Base-by-base conservation (phyloP, 768 basidiomycete species). In the Boletus tomentosulus region DNA sequence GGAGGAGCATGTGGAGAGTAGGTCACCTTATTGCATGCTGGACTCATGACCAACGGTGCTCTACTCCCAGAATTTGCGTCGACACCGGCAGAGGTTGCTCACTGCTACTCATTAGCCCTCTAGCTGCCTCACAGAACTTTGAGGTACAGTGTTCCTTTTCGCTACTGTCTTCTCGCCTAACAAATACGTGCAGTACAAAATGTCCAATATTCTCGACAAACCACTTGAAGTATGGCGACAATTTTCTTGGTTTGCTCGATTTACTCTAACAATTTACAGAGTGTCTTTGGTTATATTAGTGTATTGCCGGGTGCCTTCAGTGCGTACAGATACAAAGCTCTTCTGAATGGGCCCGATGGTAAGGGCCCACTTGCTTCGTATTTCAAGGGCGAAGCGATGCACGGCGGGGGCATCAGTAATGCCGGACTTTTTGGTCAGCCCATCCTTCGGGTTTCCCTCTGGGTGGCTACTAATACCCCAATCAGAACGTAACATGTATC, bases 1-100 rank as follows among this genome's bases (percentile, higher is more conserved):
- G 94, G 93, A 45, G 95, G 95, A 37, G 94, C 95, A 46, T 98
- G 95, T 69, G 95, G 95, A 75, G 95, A 98, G 85, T 92, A 65
- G 60, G 79, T 53, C 54, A 2, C 19, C 28, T 33, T 30, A 15
- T 50, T 27, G 16, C 37, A 45, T 47, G 12, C 47, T 50, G 33
- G 27, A 47, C 22, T 41, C 34, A 19, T 50, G 31, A 25, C 37
- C 4, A 48, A 59, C 44, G 13, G 53, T 31, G 7, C 38, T 28
- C 28, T 43, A 4, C 28, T 41, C 42, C 8, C 51, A 89, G 87
- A 62, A 92, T 92, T 50, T 90, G 89, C 59, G 89, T 92, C 48
- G 89, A 92, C 62, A 82, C 82, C 16, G 89, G 90, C 27, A 80
- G 78, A 59, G 87, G 78, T 13, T 92, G 90, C 60, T 75, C 80